Base-by-base conservation (phyloP, 2,329 filamentous ascomycete genomes). In the Calonectria pauciramosa region DNA sequence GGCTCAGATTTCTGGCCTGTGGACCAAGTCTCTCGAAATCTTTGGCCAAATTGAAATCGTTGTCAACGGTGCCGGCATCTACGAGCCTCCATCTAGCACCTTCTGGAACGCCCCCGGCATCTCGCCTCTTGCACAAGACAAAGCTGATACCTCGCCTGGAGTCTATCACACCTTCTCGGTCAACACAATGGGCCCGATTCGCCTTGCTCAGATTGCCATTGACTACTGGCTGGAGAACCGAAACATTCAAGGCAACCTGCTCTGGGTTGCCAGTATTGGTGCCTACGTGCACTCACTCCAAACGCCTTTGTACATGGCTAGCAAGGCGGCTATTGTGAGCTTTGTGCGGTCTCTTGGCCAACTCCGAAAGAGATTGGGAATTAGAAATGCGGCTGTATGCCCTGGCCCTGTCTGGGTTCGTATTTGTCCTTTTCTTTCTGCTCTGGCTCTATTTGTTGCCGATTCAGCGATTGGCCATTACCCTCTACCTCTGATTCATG, bases 41-140 rank as follows among this genome's bases (percentile, higher is more conserved):
- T 93, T 90, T 74, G 90, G 89, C 0, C 84, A 88, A 14, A 78
- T 93, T 2, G 90, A 93, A 77, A 90, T 93, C 51, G 83, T 93
- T 0, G 85, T 93, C 16, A 93, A 93, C 78, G 90, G 90, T 68
- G 91, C 93, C 3, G 92, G 92, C 0, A 83, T 93, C 14, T 83
- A 80, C 18, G 82, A 84, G 67, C 80, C 82, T 3, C 79, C 80
- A 3, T 77, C 63, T 2, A 79, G 73, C 10, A 69, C 75, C 10
- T 83, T 84, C 66, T 84, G 81, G 81, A 72, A 79, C 28, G 71
- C 79, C 0, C 82, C 81, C 0, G 82, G 81, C 4, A 75, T 81
- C 9, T 78, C 76, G 0, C 56, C 78, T 0, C 59, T 77, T 1
- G 47, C 82, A 0, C n/a, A 76, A 47, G 81, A 83, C 13, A 56